Percentiles rank a stretch among this genome's conserved stretches.
phyloP scores from a whole-genome alignment of 495 filamentous ascomycete genomes.

The Baudoinia panamericana region DNA sequence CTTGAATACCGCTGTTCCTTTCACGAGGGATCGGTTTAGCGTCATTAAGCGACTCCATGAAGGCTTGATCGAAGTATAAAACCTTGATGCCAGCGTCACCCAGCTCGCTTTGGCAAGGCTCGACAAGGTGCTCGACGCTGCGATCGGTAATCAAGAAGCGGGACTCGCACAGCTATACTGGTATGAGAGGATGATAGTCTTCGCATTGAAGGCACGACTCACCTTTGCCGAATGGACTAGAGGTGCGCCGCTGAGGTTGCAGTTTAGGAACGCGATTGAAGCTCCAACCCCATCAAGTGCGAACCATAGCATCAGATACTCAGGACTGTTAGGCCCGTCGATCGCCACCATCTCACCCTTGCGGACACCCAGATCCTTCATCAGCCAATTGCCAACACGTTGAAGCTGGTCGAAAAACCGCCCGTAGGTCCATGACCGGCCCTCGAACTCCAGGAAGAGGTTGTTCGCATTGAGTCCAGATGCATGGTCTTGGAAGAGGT shows the following conservation, averaged over 20 bases:
- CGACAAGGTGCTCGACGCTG: slow-evolving; percentile 8
- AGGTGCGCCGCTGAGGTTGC: slow-evolving; percentile 65
- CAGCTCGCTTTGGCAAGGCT: slow-evolving; percentile 7
- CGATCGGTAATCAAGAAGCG: slow-evolving; percentile 12
- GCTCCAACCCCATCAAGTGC: slow-evolving; percentile 83
- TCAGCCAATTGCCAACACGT: slow-evolving; percentile 74
- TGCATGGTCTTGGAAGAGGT: slow-evolving; percentile 59
- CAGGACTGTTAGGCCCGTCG: slow-evolving; percentile 75
- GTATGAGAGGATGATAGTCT: not conserved
- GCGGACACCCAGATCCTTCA: slow-evolving; percentile 51
- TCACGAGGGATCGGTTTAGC: slow-evolving; percentile 7
- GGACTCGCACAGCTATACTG: slow-evolving; percentile 9
- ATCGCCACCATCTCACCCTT: slow-evolving; percentile 74
- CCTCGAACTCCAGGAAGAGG: slow-evolving; percentile 64
- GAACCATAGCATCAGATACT: slow-evolving; percentile 68
- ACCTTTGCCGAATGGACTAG: slow-evolving; percentile 69
- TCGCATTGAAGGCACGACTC: slow-evolving; percentile 16
- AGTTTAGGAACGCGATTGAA: slow-evolving; percentile 80
- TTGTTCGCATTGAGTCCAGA: slow-evolving; percentile 39
- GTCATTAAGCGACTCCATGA: slow-evolving; percentile 9
- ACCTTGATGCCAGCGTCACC: not conserved
- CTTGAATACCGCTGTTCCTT: not conserved
- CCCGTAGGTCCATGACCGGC: slow-evolving; percentile 62
- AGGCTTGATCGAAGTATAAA: slow-evolving; percentile 9
- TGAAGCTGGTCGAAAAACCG: slow-evolving; percentile 61